Base-by-base conservation (phyloP, 2,329 filamentous ascomycete species). In the Neurospora sp. region DNA sequence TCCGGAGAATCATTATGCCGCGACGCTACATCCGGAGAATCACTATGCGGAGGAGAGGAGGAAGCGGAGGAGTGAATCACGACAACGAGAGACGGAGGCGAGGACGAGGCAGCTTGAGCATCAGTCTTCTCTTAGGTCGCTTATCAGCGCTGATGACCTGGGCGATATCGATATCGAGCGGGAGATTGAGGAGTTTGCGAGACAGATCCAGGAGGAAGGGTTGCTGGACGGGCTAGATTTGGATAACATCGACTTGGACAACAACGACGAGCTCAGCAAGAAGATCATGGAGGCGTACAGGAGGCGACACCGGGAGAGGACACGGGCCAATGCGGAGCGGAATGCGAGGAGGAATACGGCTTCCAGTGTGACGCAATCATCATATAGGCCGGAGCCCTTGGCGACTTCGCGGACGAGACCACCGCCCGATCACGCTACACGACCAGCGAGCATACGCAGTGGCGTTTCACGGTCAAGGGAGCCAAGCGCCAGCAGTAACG, bases 241-340 rank as follows among this genome's bases (percentile, higher is more conserved):
- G 69, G 92, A 96, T 75, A 94, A 94, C 73, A 89, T 97, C 69
- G 93, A 95, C 72, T 85, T 93, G 17, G 88, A 84, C 67, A 92
- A 93, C 76, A 93, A 97, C 77, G 93, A 97, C 76, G 92, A 96
- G 76, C 88, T 98, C 17, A 97, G 92, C 73, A 91, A 95, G 76
- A 89, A 91, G 71, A 97, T 98, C 75, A 94, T 93, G 1, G 92
- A 96, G 76, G 93, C 93, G 1, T 97, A 96, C 77, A 85, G 92
- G 70, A 86, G 92, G 72, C 86, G 92, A 38, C 92, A 96, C 76
- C 86, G 85, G 62, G 88, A 89, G 72, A 82, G 87, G 71, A 78
- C 83, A n/a, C 83, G 86, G 12, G 81, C 81, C 46, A 83, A 86
- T 75, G 75, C 81, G 23, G 46, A 52, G 11, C 12, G 46, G 46